phyloP scores from a whole-genome alignment of 2,329 filamentous ascomycete species.

The Microsporum ferrugineum region DNA sequence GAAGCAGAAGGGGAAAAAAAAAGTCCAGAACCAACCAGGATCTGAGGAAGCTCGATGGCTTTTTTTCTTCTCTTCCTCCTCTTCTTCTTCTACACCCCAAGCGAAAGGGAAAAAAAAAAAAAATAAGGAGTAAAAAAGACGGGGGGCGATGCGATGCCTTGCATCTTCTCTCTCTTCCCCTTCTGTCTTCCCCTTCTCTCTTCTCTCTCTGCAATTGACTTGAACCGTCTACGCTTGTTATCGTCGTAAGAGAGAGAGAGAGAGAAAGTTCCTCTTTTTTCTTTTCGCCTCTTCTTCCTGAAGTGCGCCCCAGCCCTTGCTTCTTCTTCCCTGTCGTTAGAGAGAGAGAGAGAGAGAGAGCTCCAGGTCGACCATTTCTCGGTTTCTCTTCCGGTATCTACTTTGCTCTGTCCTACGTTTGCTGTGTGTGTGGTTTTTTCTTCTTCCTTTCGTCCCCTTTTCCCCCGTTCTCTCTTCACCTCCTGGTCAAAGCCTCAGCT shows the following conservation, averaged over 20 bases:
- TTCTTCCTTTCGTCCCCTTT: not conserved
- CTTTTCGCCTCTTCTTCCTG: not conserved
- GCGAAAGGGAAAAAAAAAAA: not conserved
- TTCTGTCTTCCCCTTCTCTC: not conserved
- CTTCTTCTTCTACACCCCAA: not conserved
- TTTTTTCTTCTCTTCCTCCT: not conserved
- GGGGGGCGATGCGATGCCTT: not conserved
- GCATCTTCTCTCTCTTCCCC: not conserved
- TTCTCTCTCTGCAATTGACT: not conserved
- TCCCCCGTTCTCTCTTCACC: not conserved
- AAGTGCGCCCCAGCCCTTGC: not conserved
- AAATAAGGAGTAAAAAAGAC: not conserved
- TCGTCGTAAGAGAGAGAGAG: too few species aligned
- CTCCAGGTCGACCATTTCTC: not conserved
- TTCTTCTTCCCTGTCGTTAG: not conserved
- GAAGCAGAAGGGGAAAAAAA: not conserved
- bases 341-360: not conserved
- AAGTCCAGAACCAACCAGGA: not conserved
- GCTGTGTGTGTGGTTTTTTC: not conserved
- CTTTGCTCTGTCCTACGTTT: not conserved
- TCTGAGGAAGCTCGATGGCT: not conserved
- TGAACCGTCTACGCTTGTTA: too few species aligned
- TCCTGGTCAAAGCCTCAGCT: not conserved
- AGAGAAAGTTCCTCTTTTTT: too few species aligned
- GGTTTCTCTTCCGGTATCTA: constrained; percentile 3